Evolutionary conservation across 495 filamentous ascomycete species (phyloP), one percentile per base, ranked within the genome.

Genomic region (Hyaloscypha hepaticicola): DNA sequence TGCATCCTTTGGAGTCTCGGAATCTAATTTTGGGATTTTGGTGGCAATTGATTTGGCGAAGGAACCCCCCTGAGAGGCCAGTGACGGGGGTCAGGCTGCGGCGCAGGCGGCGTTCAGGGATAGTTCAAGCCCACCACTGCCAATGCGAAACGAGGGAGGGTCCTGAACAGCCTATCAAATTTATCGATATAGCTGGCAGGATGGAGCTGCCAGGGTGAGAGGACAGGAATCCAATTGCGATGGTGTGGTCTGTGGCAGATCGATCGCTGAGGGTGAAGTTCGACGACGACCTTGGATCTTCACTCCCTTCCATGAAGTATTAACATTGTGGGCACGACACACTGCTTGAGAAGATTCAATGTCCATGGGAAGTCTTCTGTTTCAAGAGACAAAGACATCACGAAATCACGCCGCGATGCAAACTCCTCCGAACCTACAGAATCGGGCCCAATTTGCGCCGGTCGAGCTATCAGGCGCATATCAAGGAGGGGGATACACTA

Each of bases 391-490:
- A n/a, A n/a, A 45, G 7, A 45, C 19, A 4, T 33, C 38, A 45
- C 7, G 1, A 45, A 4, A 45, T 45, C 38, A 45, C 38, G 7
- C 14, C 0, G 6, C 38, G 12, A 53, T 53, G 50, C 50, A 53
- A 53, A 4, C 50, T 0, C 9, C 50, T 2, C 22, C 48, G 1
- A 27, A 27, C 22, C 50, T 21, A 27, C 50, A 27, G 2, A 24
- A 58, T 24, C 56, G 29, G 9, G 22, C 56, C 28, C 29, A 58
- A 45, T 55, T 55, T 27, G 60, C 49, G 28, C 50, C 51, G 1
- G 38, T 45, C 38, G 60, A 63, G 38, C 34, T 63, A 12, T 31
- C 60, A 27, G 25, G 50, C 21, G 29, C 55, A 45, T 63, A 51
- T 29, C 27, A 63, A 27, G 60, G 60, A 9, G 60, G 26, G 45